Conservation (phyloP, 2,329 filamentous ascomycete species). For the Periconia sp. region DNA sequence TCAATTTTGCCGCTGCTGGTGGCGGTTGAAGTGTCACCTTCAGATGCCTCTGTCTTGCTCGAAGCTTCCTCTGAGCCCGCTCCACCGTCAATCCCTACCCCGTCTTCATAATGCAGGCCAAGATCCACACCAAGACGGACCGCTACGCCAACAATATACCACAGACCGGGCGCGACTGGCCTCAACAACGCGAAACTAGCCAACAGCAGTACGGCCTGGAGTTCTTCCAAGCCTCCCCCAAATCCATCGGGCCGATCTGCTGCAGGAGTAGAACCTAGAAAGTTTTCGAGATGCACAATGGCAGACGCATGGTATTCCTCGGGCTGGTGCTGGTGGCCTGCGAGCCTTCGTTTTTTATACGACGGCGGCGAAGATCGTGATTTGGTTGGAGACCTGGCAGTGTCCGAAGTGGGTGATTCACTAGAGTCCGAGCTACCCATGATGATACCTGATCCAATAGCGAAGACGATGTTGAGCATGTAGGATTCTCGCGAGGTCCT, state of each 20-base stretch:
- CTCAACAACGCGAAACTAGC: conserved; percentile 89
- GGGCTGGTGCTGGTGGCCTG: conserved; percentile 69
- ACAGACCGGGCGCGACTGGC: conserved; percentile 88
- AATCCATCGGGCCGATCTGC: conserved; percentile 63
- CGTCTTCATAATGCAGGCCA: conserved; percentile 90
- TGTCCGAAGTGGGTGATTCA: conserved; percentile 34
- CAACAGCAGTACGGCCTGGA: conserved; percentile 88
- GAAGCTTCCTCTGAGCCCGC: conserved; percentile 30
- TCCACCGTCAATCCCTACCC: conserved; percentile 63
- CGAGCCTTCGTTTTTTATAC: conserved; percentile 42
- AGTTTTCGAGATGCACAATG: conserved; percentile 86
- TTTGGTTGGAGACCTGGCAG: conserved; percentile 28
- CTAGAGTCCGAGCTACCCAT: conserved; percentile 57
- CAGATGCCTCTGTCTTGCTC: conserved; percentile 28
- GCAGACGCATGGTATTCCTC: conserved; percentile 97
- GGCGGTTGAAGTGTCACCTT: conserved; percentile 32
- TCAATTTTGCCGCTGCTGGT: conserved; percentile 42
- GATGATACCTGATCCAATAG: conserved; percentile 92
- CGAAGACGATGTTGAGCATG: conserved; percentile 94
- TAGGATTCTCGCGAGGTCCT: conserved; percentile 83
- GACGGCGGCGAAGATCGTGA: conserved; percentile 34
- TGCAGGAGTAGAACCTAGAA: conserved; percentile 67
- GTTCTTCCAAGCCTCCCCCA: conserved; percentile 85
- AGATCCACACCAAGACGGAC: conserved; percentile 88
- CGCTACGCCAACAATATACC: conserved; percentile 96